Conservation (phyloP, 352 stramenopile species). For the Phytophthora sp. region DNA sequence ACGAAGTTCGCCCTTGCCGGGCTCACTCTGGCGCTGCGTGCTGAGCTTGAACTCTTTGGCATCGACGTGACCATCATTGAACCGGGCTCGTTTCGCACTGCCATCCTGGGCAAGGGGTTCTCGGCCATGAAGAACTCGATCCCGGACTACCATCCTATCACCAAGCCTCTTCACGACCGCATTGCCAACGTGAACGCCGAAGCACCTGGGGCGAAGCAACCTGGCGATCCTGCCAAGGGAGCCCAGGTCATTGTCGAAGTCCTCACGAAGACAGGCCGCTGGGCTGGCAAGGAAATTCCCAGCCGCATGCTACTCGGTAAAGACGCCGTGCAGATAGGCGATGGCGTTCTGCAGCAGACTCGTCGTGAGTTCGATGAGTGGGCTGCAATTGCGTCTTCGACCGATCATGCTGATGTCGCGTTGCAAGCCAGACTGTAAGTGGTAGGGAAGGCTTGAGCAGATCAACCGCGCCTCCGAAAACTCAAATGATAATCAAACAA, state of each 20-base stretch:
- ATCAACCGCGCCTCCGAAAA: not conserved
- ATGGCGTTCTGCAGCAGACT: constrained; percentile 17
- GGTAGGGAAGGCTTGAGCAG: not conserved
- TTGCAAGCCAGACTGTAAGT: constrained; percentile 25
- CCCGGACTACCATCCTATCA: constrained; percentile 38
- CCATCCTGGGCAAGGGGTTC: constrained; percentile 42
- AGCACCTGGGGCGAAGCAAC: constrained; percentile 11
- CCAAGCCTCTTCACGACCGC: constrained; percentile 20
- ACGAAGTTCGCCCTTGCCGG: constrained; percentile 50
- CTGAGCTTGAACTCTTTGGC: constrained; percentile 39
- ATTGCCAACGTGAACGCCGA: constrained; percentile 26
- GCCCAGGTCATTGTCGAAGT: constrained; percentile 41
- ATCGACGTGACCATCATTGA: constrained; percentile 58
- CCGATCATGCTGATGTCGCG: constrained; percentile 26
- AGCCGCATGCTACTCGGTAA: constrained; percentile 42
- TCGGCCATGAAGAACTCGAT: constrained; percentile 37
- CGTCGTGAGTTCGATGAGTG: constrained; percentile 36
- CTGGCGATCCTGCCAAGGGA: constrained; percentile 40
- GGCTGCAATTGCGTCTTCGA: constrained; percentile 28
- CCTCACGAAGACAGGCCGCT: constrained; percentile 44
- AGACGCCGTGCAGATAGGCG: constrained; percentile 35
- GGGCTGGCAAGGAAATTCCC: constrained; percentile 35
- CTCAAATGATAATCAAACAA: not conserved
- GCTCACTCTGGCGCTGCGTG: constrained; percentile 35
- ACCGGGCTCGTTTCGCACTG: constrained; percentile 50